Percentiles rank a stretch among this genome's conserved stretches.
phyloP scores from a whole-genome alignment of 768 basidiomycete genomes.

The Termitomyces sp. region DNA sequence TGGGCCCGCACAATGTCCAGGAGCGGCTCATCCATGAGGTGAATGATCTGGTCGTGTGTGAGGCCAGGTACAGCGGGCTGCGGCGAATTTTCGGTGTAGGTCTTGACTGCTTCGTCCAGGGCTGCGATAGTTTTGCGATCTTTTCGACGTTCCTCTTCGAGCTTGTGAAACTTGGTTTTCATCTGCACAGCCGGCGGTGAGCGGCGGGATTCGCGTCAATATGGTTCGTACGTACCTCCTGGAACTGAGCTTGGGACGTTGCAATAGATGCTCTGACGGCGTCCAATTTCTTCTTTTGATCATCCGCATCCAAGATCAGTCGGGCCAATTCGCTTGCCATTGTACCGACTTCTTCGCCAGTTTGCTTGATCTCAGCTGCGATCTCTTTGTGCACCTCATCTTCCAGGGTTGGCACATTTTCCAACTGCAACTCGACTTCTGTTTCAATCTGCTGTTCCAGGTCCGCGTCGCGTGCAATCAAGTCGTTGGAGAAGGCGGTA shows the following conservation, averaged over 20 bases:
- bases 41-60: conserved; percentile 20
- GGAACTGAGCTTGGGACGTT: conserved; percentile 8
- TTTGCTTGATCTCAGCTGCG: conserved; percentile 13
- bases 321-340: conserved; percentile 17
- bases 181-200: conserved; percentile 11
- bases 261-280: conserved; percentile 1
- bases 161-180: conserved; percentile 15
- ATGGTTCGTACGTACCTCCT: conserved; percentile 3
- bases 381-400: not conserved
- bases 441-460: conserved; percentile 16
- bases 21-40: conserved; percentile 21
- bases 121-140: conserved; percentile 20
- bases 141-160: conserved; percentile 11
- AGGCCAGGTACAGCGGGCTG: conserved; percentile 13
- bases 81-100: conserved; percentile 16
- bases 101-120: conserved; percentile 20
- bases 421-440: conserved; percentile 16
- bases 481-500: conserved; percentile 18
- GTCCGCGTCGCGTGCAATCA: conserved; percentile 16
- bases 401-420: not conserved
- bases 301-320: conserved; percentile 12
- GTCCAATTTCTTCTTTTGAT: conserved; percentile 6
- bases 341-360: conserved; percentile 17
- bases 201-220: not conserved
- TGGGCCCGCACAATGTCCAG: conserved; percentile 18